A percentile compares a stretch with the other conserved stretches of the same genome.
Evolutionary conservation across 1,284 basidiomycete genomes (phyloP).

Genomic region (Cryptococcus sp.): DNA sequence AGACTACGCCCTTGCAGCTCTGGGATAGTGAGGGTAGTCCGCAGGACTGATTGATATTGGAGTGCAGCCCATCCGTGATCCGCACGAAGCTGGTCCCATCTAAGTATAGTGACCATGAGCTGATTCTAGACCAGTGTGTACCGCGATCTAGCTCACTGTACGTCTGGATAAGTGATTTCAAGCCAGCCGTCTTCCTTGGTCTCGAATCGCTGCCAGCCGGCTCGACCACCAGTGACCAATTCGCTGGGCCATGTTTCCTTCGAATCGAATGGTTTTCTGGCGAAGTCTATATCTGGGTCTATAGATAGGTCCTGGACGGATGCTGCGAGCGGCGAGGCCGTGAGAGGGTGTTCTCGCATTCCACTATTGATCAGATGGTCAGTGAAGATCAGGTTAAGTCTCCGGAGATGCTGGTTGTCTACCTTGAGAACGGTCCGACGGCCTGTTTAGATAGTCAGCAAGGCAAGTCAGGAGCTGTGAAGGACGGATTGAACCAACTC

Average conservation of each 20-base stretch:
- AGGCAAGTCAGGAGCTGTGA: neutral
- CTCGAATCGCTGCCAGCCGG: slow-evolving; percentile 38
- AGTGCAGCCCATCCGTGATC: slow-evolving; percentile 51
- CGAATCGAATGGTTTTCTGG: slow-evolving; percentile 21
- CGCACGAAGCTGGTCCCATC: slow-evolving; percentile 46
- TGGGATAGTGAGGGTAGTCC: slow-evolving; percentile 27
- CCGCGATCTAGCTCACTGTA: slow-evolving; percentile 28
- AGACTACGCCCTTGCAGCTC: neutral
- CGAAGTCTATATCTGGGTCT: slow-evolving; percentile 40
- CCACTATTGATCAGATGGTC: slow-evolving; percentile 26
- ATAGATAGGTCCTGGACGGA: slow-evolving; percentile 14
- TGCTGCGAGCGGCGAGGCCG: slow-evolving; percentile 37
- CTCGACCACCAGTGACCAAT: slow-evolving; percentile 34
- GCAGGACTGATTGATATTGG: slow-evolving; percentile 43
- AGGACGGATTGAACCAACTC: neutral
- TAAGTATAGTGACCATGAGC: slow-evolving; percentile 1
- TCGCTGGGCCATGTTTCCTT: slow-evolving; percentile 40
- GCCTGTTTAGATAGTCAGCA: neutral
- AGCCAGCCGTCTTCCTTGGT: slow-evolving; percentile 32
- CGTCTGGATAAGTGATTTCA: slow-evolving; percentile 34
- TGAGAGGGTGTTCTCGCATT: slow-evolving; percentile 49
- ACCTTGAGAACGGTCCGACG: slow-evolving; percentile 43
- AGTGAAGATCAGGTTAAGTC: neutral
- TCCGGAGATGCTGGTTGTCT: neutral
- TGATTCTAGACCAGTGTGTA: neutral